Percentiles rank a stretch among this genome's conserved stretches.
Conservation (phyloP, 164 flowering plant genomes). For the Taxillus chinensis region DNA sequence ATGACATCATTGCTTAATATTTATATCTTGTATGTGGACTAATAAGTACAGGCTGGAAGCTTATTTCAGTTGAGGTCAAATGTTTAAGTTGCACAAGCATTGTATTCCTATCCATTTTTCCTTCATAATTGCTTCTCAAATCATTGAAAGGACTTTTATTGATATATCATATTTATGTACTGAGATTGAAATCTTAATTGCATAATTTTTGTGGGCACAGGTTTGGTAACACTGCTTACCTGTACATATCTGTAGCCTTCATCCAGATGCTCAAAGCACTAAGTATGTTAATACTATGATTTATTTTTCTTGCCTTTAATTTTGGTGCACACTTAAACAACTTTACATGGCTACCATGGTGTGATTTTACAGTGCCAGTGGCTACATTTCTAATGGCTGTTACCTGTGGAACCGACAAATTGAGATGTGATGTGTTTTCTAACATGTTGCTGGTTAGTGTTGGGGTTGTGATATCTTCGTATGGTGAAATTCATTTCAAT, state of each 20-base stretch:
- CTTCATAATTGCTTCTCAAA: too few relatives aligned
- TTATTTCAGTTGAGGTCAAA: too few relatives aligned
- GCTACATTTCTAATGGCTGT: constrained; percentile 95
- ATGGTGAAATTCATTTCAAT: constrained; percentile 1
- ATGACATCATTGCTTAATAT: too few relatives aligned
- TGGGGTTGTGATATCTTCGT: constrained; percentile 52
- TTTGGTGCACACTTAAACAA: neutral
- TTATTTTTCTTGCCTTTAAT: neutral
- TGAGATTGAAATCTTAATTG: too few relatives aligned
- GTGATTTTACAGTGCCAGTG: constrained; percentile 81
- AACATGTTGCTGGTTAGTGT: constrained; percentile 97
- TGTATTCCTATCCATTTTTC: too few relatives aligned
- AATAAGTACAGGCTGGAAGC: too few relatives aligned
- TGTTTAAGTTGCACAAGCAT: too few relatives aligned
- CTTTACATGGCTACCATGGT: neutral
- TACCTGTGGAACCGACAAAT: constrained; percentile 85
- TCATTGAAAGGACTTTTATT: too few relatives aligned
- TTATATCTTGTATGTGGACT: too few relatives aligned
- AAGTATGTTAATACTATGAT: constrained; percentile 43
- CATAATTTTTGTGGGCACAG: constrained; percentile 20
- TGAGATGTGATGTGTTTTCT: constrained; percentile 85
- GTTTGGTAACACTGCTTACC: constrained; percentile 98
- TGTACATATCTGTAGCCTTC: constrained; percentile 96
- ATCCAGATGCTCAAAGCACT: constrained; percentile 99
- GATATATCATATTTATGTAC: too few relatives aligned